phyloP scores from a whole-genome alignment of 2,329 filamentous ascomycete genomes.

The Epichloe bromicola region DNA sequence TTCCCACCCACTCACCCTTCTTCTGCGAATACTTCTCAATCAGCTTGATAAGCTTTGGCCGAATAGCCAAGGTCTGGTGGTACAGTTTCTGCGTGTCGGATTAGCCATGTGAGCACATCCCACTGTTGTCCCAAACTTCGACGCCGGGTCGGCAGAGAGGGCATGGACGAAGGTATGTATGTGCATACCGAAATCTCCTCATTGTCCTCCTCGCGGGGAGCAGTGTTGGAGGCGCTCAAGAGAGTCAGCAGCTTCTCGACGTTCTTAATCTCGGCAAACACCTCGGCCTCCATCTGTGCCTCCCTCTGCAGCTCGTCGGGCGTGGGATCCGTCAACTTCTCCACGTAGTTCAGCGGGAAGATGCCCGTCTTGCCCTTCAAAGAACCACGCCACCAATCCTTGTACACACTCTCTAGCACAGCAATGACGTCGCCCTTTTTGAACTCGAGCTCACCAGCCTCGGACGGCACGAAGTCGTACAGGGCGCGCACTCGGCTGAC shows the following conservation, averaged over 20 bases:
- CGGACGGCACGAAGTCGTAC: constrained; percentile 89
- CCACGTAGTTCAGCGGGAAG: constrained; percentile 96
- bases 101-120: constrained; percentile 16
- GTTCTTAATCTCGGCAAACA: constrained; percentile 52
- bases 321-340: constrained; percentile 91
- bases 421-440: constrained; percentile 95
- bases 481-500: constrained; percentile 88
- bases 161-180: too few relatives aligned
- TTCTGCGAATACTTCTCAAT: constrained; percentile 99
- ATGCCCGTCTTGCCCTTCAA: constrained; percentile 91
- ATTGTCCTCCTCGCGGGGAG: constrained; percentile 76
- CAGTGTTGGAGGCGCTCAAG: constrained; percentile 73
- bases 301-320: constrained; percentile 88
- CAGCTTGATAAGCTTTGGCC: constrained; percentile 91
- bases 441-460: constrained; percentile 89
- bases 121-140: too few relatives aligned
- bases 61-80: constrained; percentile 84
- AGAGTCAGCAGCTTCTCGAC: constrained; percentile 66
- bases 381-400: constrained; percentile 98
- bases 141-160: too few relatives aligned
- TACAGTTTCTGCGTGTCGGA: constrained; percentile 50
- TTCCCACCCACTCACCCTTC: constrained; percentile 51
- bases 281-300: constrained; percentile 79
- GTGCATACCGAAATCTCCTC: constrained; percentile 79
- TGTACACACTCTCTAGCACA: constrained; percentile 93